Base-by-base conservation (phyloP, 75 land plant species). In the Selaginella moellendorffii region DNA sequence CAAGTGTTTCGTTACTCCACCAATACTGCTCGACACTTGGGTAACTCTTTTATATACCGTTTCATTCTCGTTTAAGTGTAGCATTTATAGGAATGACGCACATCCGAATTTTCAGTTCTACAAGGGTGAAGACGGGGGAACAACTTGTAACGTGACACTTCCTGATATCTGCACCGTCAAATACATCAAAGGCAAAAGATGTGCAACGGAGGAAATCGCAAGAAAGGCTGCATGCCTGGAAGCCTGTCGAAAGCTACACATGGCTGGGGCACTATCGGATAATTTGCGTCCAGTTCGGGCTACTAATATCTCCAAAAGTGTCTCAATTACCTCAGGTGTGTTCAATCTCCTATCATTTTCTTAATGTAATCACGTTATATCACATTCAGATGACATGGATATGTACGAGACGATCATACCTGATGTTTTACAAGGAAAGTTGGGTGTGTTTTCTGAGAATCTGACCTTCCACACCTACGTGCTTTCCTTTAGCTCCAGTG, bases 1-100 rank as follows among this genome's bases (percentile, higher is more conserved):
- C 76, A 31, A 83, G 91, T 74, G 70, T 90, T 52, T 79, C 85
- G 14, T 73, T 95, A 63, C 97, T 95, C 20, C 81, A 90, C 65
- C 82, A 66, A 17, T 95, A 82, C 64, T 95, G 96, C 68, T 84
- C 85, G 24, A 90, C 77, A 66, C 90, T 93, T 36, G 14, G 14
- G 46, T 36, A 36, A 36, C 10, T 36, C 14, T 36, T 36, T 5
- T 36, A n/a, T n/a, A n/a, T n/a, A n/a, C n/a, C n/a, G n/a, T n/a
- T n/a, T 36, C 14, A 36, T 36, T 36, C 5, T 36, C 14, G 46
- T 36, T 5, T 36, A 36, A 14, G 14, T 36, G 5, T 36, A 5
- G 46, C 46, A 36, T 36, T 5, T 5, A 36, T 36, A 5, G 46
- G 5, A 36, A 36, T 36, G 14, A 36, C 14, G 46, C 46, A 36